phyloP scores from a whole-genome alignment of 2,329 filamentous ascomycete species.

The Alternaria sp. region DNA sequence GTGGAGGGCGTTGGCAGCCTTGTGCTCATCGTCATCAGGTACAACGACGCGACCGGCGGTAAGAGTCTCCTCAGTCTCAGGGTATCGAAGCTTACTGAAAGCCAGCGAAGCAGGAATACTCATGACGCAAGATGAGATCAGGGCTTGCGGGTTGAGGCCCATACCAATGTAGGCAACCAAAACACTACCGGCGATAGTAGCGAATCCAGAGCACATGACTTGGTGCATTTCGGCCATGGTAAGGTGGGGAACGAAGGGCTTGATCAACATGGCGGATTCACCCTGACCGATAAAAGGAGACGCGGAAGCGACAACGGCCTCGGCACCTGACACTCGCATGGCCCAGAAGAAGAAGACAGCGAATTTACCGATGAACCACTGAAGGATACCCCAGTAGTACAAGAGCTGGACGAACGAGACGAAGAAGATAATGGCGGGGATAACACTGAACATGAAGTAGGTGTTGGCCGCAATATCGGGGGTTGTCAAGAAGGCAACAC shows the following conservation, averaged over 20 bases:
- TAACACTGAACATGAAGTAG: constrained; percentile 80
- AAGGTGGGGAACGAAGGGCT: constrained; percentile 84
- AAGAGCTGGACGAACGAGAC: constrained; percentile 88
- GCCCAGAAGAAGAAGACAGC: constrained; percentile 92
- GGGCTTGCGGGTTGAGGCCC: constrained; percentile 82
- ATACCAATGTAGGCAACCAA: constrained; percentile 86
- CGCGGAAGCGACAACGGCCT: constrained; percentile 91
- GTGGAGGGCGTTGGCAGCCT: constrained; percentile 81
- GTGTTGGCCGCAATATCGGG: constrained; percentile 51
- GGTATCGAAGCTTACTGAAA: constrained; percentile 88
- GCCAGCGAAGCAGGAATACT: constrained; percentile 91
- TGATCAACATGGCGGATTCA: constrained; percentile 91
- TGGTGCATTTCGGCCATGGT: constrained; percentile 91
- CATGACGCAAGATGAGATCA: constrained; percentile 95
- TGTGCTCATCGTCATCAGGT: constrained; percentile 79
- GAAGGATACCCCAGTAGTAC: constrained; percentile 81
- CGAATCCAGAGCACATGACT: constrained; percentile 91
- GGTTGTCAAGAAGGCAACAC: constrained; percentile 76
- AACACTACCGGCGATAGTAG: constrained; percentile 89
- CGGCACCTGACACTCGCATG: constrained; percentile 85
- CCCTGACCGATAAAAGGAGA: constrained; percentile 95
- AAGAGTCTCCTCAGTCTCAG: constrained; percentile 85
- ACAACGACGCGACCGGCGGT: constrained; percentile 84
- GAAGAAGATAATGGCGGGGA: constrained; percentile 97
- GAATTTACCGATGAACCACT: constrained; percentile 91